Evolutionary conservation across 306 rosid species (phyloP).

Genomic region (Corylus heterophylla): DNA sequence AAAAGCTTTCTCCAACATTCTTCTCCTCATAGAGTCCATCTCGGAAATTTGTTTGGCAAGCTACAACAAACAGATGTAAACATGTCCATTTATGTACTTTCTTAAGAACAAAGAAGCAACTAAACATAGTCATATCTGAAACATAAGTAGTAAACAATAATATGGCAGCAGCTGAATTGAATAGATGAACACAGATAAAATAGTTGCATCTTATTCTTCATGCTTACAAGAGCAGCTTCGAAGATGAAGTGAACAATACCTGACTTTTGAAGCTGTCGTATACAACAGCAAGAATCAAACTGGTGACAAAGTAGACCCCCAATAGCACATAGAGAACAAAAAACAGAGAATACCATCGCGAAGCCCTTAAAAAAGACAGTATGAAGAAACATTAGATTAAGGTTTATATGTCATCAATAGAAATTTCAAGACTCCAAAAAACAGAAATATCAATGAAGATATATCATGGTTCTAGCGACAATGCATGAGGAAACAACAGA

Average conservation of each 20-base stretch:
- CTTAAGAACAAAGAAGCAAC: conserved; percentile 8
- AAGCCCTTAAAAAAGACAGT: conserved; percentile 61
- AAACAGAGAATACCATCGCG: conserved; percentile 85
- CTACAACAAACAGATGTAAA: conserved; percentile 45
- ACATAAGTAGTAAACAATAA: neutral
- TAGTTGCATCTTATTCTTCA: conserved; percentile 2
- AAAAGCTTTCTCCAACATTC: conserved; percentile 78
- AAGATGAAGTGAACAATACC: conserved; percentile 48
- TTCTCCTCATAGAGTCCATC: conserved; percentile 67
- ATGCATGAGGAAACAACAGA: neutral
- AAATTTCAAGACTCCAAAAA: neutral
- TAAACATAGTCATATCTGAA: conserved; percentile 3
- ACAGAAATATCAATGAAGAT: neutral
- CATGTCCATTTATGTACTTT: conserved; percentile 26
- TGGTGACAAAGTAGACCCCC: conserved; percentile 96
- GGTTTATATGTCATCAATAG: conserved; percentile 8
- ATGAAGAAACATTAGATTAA: conserved; percentile 18
- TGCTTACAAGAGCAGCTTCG: conserved; percentile 7
- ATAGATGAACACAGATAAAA: conserved; percentile 17
- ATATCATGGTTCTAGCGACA: neutral
- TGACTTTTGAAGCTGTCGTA: conserved; percentile 89
- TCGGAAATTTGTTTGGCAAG: conserved; percentile 78
- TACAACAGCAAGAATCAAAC: conserved; percentile 94
- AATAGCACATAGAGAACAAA: conserved; percentile 82
- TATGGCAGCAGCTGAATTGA: conserved; percentile 17